Percentiles rank a stretch among this genome's conserved stretches.
phyloP scores from a whole-genome alignment of 2,329 filamentous ascomycete species.

The Arthrobotrys megalospora region DNA sequence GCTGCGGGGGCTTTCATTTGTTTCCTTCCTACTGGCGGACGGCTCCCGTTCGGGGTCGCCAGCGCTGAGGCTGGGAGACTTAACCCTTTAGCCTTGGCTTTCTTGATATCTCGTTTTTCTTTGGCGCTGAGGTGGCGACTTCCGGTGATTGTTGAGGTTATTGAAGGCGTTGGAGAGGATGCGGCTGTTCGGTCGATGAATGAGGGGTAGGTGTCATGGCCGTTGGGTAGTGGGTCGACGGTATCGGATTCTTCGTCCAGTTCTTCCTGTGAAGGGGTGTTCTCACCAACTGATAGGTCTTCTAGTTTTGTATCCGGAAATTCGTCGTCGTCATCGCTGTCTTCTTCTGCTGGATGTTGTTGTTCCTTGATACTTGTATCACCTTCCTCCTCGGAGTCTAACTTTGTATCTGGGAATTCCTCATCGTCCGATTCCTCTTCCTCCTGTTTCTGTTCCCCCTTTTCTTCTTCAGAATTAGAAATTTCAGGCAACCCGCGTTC shows the following conservation, averaged over 20 bases:
- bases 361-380: slow-evolving; percentile 28
- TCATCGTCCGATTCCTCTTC: slow-evolving; percentile 65
- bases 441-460: slow-evolving; percentile 54
- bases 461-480: slow-evolving; percentile 17
- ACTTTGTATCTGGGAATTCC: slow-evolving; percentile 68
- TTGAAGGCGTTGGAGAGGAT: slow-evolving; percentile 43
- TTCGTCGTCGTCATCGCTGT: slow-evolving; percentile 64
- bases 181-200: slow-evolving; percentile 58
- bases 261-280: slow-evolving; percentile 61
- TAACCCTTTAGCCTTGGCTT: slow-evolving; percentile 67
- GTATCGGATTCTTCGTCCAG: slow-evolving; percentile 65
- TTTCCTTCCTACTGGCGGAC: slow-evolving; percentile 41
- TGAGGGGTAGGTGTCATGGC: slow-evolving; percentile 62
- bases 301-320: slow-evolving; percentile 68
- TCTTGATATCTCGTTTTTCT: slow-evolving; percentile 69
- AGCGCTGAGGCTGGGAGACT: slow-evolving; percentile 42
- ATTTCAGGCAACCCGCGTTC: slow-evolving; percentile 12
- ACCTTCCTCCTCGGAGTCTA: slow-evolving; percentile 65
- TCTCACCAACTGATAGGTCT: slow-evolving; percentile 63
- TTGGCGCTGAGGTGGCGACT: slow-evolving; percentile 67
- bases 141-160: slow-evolving; percentile 61
- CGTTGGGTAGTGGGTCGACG: slow-evolving; percentile 65
- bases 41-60: slow-evolving; percentile 41
- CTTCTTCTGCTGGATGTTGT: slow-evolving; percentile 49
- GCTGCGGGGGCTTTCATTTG: slow-evolving; percentile 62